A percentile compares a stretch with the other conserved stretches of the same genome.
Conservation (phyloP, 768 basidiomycete species). For the Termitomyces eurrhizus region DNA sequence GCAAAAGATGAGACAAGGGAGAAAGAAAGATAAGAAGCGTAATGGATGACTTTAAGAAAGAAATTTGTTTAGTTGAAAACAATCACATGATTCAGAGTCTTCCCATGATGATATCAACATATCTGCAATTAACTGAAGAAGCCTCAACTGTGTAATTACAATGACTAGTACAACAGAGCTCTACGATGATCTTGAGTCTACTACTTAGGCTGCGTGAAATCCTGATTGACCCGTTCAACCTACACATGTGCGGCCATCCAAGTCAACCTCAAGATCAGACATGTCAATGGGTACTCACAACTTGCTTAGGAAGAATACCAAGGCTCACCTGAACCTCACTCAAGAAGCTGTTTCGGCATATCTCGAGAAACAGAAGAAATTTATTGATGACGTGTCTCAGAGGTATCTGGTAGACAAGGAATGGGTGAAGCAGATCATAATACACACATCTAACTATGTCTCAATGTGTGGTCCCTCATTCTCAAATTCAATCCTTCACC, state of each 20-base stretch:
- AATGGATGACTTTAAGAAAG: too few species aligned
- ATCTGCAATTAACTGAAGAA: neutral
- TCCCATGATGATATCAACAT: too few species aligned
- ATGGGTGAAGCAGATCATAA: neutral
- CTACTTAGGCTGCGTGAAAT: neutral
- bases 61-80: too few species aligned
- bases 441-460: neutral
- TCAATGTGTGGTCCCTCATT: neutral
- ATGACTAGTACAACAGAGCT: neutral
- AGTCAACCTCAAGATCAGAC: neutral
- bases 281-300: neutral
- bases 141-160: neutral
- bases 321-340: neutral
- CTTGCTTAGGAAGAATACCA: neutral
- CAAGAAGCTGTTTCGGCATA: neutral
- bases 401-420: neutral
- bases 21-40: too few species aligned
- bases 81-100: too few species aligned
- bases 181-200: neutral
- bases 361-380: neutral
- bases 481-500: neutral
- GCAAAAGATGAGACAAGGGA: too few species aligned
- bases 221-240: neutral
- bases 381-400: neutral
- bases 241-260: neutral